A percentile compares a stretch with the other conserved stretches of the same genome.
Conservation (phyloP, 2,329 filamentous ascomycete genomes). For the Hypoxylon sp. region DNA sequence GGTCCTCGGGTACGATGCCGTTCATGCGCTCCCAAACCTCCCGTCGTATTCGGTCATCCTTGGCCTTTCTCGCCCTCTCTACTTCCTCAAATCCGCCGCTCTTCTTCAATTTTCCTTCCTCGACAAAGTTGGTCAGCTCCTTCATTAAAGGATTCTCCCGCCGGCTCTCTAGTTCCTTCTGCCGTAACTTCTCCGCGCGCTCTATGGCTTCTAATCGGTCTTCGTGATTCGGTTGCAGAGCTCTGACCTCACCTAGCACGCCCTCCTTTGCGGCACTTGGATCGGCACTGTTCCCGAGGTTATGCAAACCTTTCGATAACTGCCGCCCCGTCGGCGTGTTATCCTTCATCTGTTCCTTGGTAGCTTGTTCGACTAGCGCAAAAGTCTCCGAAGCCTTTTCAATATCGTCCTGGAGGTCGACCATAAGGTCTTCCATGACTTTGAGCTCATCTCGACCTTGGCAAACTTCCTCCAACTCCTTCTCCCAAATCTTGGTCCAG, state of each 20-base stretch:
- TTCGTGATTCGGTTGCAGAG: slow-evolving; percentile 94
- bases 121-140: slow-evolving; percentile 87
- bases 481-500: slow-evolving; percentile 99
- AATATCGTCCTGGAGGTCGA: slow-evolving; percentile 93
- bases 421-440: slow-evolving; percentile 94
- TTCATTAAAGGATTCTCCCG: slow-evolving; percentile 83
- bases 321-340: slow-evolving; percentile 66
- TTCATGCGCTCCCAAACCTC: slow-evolving; percentile 82
- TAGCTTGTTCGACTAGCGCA: slow-evolving; percentile 94
- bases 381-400: slow-evolving; percentile 96
- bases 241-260: slow-evolving; percentile 92
- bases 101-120: slow-evolving; percentile 94
- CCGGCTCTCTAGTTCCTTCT: slow-evolving; percentile 87
- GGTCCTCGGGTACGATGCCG: slow-evolving; percentile 64
- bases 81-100: slow-evolving; percentile 95
- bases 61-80: slow-evolving; percentile 84
- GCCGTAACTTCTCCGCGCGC: slow-evolving; percentile 91
- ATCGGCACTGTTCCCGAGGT: slow-evolving; percentile 71
- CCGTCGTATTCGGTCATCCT: slow-evolving; percentile 87
- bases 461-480: slow-evolving; percentile 94
- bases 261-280: slow-evolving; percentile 89
- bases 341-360: slow-evolving; percentile 95
- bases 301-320: slow-evolving; percentile 70
- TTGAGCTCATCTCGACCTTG: slow-evolving; percentile 95
- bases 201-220: slow-evolving; percentile 94